phyloP scores from a whole-genome alignment of 345 rosid species.

The Fremontodendron californicum region DNA sequence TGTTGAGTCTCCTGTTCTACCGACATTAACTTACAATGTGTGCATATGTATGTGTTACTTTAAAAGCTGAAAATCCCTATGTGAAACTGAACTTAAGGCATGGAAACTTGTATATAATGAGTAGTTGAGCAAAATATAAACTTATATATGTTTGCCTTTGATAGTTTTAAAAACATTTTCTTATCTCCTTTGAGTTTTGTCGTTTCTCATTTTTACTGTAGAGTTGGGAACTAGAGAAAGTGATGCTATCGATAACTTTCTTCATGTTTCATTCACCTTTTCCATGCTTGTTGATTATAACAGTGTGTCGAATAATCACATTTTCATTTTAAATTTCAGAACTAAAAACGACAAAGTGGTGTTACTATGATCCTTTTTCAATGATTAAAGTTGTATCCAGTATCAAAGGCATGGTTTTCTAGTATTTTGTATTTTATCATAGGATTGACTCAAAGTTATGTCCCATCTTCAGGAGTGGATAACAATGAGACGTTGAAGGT shows the following conservation, averaged over 20 bases:
- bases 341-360: not conserved
- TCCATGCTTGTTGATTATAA: not conserved
- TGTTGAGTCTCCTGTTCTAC: not conserved
- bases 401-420: not conserved
- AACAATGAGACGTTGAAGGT: conserved; percentile 68
- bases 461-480: conserved; percentile 59
- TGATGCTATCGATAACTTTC: not conserved
- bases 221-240: not conserved
- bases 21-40: not conserved
- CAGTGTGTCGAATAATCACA: too few relatives aligned
- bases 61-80: not conserved
- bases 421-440: not conserved
- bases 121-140: not conserved
- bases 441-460: not conserved
- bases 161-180: not conserved
- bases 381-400: not conserved
- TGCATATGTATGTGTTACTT: not conserved
- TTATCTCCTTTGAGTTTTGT: not conserved
- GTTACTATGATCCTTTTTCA: not conserved
- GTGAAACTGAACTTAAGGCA: not conserved
- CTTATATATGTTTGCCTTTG: not conserved
- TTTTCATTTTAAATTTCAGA: not conserved
- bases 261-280: not conserved
- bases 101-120: not conserved
- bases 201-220: too few relatives aligned